Evolutionary conservation across 805 yeast genomes (phyloP).

Genomic region (Candida ovalis): DNA sequence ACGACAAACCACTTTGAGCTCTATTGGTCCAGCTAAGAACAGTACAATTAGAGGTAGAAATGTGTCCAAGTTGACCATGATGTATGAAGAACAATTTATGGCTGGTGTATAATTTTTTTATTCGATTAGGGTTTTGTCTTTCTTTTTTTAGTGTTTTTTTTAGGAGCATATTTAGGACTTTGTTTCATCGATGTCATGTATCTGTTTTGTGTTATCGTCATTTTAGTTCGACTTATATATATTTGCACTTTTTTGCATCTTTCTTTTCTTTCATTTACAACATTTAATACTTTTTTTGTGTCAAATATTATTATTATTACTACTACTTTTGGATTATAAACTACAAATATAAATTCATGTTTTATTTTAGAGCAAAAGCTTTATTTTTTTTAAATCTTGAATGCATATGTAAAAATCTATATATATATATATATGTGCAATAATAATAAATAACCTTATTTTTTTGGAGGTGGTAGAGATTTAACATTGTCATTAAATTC

Average conservation of each 20-base stretch:
- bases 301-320: not conserved
- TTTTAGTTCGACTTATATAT: too few relatives aligned
- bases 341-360: too few relatives aligned
- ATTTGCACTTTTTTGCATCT: not conserved
- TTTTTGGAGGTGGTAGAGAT: slow-evolving; percentile 24
- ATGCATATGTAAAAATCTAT: not conserved
- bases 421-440: not conserved
- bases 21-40: slow-evolving; percentile 3
- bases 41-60: slow-evolving; percentile 45
- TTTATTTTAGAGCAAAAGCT: too few relatives aligned
- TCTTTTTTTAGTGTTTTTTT: not conserved
- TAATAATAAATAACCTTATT: slow-evolving; percentile 5
- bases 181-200: too few relatives aligned
- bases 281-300: not conserved
- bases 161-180: too few relatives aligned
- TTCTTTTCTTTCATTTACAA: not conserved
- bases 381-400: not conserved
- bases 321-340: too few relatives aligned
- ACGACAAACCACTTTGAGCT: slow-evolving; percentile 4
- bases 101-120: slow-evolving; percentile 4
- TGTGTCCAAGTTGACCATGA: slow-evolving; percentile 46
- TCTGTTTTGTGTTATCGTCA: too few relatives aligned
- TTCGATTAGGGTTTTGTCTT: not conserved
- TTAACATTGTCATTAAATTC: slow-evolving; percentile 57
- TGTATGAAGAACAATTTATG: slow-evolving; percentile 45